These are phyloP conservation scores for Guillardia theta DNA, from an alignment of 78 protist species.

Conservation along the genomic window DNA sequence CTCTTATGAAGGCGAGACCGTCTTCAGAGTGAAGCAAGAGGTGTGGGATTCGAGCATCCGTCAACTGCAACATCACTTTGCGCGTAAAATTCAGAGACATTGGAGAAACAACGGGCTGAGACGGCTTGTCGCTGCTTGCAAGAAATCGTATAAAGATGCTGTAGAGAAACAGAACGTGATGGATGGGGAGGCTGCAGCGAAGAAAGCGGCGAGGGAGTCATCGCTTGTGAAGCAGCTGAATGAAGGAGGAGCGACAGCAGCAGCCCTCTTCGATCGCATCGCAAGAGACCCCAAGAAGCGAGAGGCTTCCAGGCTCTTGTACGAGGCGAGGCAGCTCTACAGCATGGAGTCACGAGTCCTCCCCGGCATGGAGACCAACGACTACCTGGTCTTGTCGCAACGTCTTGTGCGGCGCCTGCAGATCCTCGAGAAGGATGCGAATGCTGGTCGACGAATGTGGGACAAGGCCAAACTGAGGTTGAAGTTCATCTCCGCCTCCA, in stretches of 20 bases:
- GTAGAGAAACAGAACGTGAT: too few species aligned
- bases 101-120: not conserved
- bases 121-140: not conserved
- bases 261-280: not conserved
- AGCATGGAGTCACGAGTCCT: too few species aligned
- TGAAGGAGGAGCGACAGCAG: not conserved
- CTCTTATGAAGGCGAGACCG: not conserved
- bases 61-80: not conserved
- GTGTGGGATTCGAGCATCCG: not conserved
- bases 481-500: not conserved
- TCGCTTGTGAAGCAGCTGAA: not conserved
- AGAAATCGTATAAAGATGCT: too few species aligned
- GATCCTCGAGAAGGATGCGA: too few species aligned
- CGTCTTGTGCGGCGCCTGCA: too few species aligned
- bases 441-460: too few species aligned
- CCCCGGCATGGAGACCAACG: too few species aligned
- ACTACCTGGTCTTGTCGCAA: too few species aligned
- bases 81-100: not conserved
- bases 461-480: not conserved
- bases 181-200: not conserved
- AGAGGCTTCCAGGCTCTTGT: too few species aligned
- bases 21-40: not conserved
- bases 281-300: not conserved
- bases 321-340: too few species aligned
- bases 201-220: not conserved